Base-by-base conservation (phyloP, 306 rosid species). In the Clitoria ternatea region DNA sequence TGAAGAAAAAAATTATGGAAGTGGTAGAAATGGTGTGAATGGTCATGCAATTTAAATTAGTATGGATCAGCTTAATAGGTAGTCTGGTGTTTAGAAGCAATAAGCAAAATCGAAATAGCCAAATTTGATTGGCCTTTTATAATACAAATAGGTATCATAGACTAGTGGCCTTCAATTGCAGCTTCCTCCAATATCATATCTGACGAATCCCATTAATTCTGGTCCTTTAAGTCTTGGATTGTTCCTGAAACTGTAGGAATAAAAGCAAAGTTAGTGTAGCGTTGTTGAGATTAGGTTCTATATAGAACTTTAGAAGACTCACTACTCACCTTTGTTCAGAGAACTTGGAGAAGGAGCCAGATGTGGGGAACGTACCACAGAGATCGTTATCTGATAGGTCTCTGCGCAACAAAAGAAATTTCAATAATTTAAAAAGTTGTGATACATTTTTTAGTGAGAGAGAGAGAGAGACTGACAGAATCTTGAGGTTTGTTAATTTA, bases 171-270 rank as follows among this genome's bases (percentile, higher is more conserved):
- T 40, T 64, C 69, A 84, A 69, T 86, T 42, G 84, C 98, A 89
- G 80, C 77, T 86, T 80, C 83, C 96, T 77, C 87, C 85, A n/a
- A 10, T 52, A 43, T 86, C 92, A 48, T 92, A 92, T 80, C 96
- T 86, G 73, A 92, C 98, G 68, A 89, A 92, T 36, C 98, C 98
- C 96, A 92, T 83, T 57, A 92, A 84, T 69, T 89, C 89, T 37
- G 98, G 98, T 50, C 98, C 96, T 76, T 88, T 82, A 40, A 92
- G 62, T 80, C 90, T 84, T 30, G 96, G 88, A 59, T 92, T 92
- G 70, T 87, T 86, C 84, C 72, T 87, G 87, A 92, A 92, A 86
- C 98, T 92, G 82, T 86, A 52, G 59, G 45, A 47, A 56, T 20
- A 55, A 37, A n/a, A 59, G 69, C 52, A 66, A 57, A 55, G 35